Percentiles rank a stretch among this genome's conserved stretches.
These are phyloP conservation scores for Magnaporthales sp. DNA, from an alignment of 2,329 filamentous ascomycete species.

Conservation along the genomic window DNA sequence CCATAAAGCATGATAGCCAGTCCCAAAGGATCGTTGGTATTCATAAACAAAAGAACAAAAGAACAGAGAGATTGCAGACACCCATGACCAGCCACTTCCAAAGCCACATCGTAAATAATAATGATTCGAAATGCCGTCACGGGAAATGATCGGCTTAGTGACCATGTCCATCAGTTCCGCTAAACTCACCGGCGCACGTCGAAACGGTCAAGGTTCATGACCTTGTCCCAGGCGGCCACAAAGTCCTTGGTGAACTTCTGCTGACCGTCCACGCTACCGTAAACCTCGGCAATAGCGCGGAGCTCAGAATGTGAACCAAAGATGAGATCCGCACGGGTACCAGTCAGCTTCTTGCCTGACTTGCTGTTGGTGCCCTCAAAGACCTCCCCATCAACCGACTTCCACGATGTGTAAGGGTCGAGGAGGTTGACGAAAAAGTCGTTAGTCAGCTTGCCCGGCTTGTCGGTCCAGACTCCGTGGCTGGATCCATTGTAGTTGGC, in stretches of 20 bases:
- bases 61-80: background rate
- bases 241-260: conserved; percentile 66
- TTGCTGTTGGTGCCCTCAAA: conserved; percentile 61
- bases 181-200: conserved; percentile 30
- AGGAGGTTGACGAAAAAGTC: conserved; percentile 79
- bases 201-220: conserved; percentile 65
- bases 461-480: conserved; percentile 59
- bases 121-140: background rate
- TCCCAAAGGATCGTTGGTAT: background rate
- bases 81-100: background rate
- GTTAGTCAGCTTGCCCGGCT: conserved; percentile 63
- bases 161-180: background rate
- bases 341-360: conserved; percentile 63
- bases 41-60: background rate
- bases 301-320: conserved; percentile 66
- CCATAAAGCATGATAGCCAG: background rate
- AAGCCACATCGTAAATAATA: background rate
- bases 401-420: conserved; percentile 59
- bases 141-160: background rate
- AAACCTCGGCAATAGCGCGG: conserved; percentile 61
- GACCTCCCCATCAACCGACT: conserved; percentile 40
- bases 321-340: conserved; percentile 58
- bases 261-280: conserved; percentile 48
- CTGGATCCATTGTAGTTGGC: conserved; percentile 63
- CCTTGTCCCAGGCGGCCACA: conserved; percentile 62